Conservation (phyloP, 176 grass and related monocot genomes). For the Urochloa ruziziensis region DNA sequence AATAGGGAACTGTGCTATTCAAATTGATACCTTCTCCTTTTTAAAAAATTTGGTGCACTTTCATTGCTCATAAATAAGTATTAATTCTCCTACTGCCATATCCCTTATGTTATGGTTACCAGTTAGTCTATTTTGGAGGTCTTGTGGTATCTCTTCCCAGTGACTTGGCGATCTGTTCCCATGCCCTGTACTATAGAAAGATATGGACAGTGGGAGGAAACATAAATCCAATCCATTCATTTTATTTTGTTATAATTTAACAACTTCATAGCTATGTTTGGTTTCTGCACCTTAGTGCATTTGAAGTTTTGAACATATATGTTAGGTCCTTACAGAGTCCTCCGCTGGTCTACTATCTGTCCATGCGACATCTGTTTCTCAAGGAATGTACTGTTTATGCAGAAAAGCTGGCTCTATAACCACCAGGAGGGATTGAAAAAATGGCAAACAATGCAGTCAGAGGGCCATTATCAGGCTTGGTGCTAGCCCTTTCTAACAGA, state of each 20-base stretch:
- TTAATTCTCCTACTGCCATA: background rate
- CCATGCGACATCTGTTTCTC: constrained; percentile 16
- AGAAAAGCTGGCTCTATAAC: constrained; percentile 24
- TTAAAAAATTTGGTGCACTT: constrained; percentile 14
- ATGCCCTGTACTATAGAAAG: background rate
- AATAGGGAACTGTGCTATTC: background rate
- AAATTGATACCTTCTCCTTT: background rate
- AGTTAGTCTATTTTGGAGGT: constrained; percentile 14
- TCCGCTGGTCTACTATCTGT: constrained; percentile 22
- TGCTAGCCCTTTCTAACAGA: constrained; percentile 38
- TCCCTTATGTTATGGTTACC: background rate
- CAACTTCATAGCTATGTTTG: background rate
- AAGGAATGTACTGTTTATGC: constrained; percentile 32
- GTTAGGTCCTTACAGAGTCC: constrained; percentile 15
- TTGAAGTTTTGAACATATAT: constrained; percentile 1
- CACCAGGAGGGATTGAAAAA: constrained; percentile 24
- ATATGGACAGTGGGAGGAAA: background rate
- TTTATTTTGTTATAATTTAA: constrained; percentile 14
- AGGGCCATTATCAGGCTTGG: constrained; percentile 31
- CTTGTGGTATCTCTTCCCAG: constrained; percentile 4
- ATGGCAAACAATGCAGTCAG: constrained; percentile 14
- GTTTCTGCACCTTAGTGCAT: constrained; percentile 8
- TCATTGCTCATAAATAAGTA: constrained; percentile 5
- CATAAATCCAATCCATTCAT: background rate
- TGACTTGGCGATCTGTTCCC: background rate